Conservation (phyloP, 2,329 filamentous ascomycete species). For the Arthrinium puccinioides region DNA sequence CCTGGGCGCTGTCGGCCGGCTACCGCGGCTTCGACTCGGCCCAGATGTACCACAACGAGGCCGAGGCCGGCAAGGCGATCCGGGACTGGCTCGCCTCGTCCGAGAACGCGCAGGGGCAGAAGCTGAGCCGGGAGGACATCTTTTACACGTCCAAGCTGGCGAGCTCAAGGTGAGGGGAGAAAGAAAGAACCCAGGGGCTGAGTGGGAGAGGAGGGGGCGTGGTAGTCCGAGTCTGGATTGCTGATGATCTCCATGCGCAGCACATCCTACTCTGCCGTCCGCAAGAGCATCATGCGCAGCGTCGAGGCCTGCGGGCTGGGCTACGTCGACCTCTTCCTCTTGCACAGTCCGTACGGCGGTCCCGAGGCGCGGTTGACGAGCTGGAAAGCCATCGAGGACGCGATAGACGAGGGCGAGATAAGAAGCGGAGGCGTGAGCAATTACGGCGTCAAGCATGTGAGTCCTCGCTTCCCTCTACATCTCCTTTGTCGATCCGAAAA, state of each 20-base stretch:
- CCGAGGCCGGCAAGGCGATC: conserved; percentile 61
- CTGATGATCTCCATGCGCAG: conserved; percentile 30
- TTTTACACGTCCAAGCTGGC: conserved; percentile 78
- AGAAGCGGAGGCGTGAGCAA: conserved; percentile 70
- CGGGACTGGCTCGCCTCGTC: conserved; percentile 41
- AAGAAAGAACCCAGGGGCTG: not conserved
- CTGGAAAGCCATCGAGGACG: conserved; percentile 73
- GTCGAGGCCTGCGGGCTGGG: conserved; percentile 59
- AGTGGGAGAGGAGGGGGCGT: no score
- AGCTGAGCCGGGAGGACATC: conserved; percentile 59
- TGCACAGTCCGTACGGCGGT: conserved; percentile 75
- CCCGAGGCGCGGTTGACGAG: conserved; percentile 59
- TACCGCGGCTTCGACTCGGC: conserved; percentile 46
- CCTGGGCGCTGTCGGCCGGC: conserved; percentile 45
- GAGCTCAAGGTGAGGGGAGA: conserved; percentile 30
- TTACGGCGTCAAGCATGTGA: conserved; percentile 66
- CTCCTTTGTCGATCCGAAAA: no score
- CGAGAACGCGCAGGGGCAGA: conserved; percentile 42
- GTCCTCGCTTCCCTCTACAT: no score
- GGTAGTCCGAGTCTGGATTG: no score
- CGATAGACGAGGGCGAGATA: conserved; percentile 63
- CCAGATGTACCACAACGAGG: conserved; percentile 61
- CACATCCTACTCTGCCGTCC: conserved; percentile 59
- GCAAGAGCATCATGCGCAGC: conserved; percentile 57
- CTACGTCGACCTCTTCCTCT: conserved; percentile 72